phyloP scores from a whole-genome alignment of 2,329 filamentous ascomycete genomes.

The Diaporthe velutina region DNA sequence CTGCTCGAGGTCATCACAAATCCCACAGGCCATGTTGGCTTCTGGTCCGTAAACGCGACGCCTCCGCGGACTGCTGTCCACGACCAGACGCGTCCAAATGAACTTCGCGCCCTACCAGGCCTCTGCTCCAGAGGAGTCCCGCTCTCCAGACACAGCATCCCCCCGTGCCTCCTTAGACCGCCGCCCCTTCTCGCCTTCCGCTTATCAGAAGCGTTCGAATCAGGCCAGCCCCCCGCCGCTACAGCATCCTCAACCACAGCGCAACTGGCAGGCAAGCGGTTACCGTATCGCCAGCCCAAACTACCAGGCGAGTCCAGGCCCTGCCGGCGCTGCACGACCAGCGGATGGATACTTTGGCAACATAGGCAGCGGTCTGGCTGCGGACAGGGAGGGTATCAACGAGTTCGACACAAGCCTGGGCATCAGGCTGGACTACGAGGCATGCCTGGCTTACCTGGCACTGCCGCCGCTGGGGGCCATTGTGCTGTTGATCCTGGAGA shows the following conservation, averaged over 20 bases:
- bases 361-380: conserved; percentile 50
- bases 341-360: conserved; percentile 55
- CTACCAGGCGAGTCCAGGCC: conserved; percentile 46
- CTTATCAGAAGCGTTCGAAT: conserved; percentile 52
- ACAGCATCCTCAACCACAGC: conserved; percentile 69
- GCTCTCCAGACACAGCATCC: conserved; percentile 73
- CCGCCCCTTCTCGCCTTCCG: conserved; percentile 67
- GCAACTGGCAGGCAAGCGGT: conserved; percentile 62
- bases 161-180: conserved; percentile 71
- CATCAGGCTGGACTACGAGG: conserved; percentile 89
- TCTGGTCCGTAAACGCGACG: conserved; percentile 21
- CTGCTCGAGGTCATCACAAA: conserved; percentile 9
- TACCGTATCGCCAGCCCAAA: conserved; percentile 53
- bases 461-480: conserved; percentile 90
- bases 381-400: conserved; percentile 71
- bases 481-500: conserved; percentile 85
- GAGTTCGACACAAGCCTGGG: conserved; percentile 94
- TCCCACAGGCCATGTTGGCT: conserved; percentile 28
- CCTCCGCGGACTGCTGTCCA: conserved; percentile 12
- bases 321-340: conserved; percentile 41
- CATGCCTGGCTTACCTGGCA: conserved; percentile 87
- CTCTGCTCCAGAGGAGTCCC: conserved; percentile 85
- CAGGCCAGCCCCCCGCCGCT: conserved; percentile 58
- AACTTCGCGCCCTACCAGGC: conserved; percentile 99
- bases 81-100: conserved; percentile 63